Evolutionary conservation across 208 protist species (phyloP), one percentile per base, ranked within the genome.

Genomic region (Trypanosoma avium): DNA sequence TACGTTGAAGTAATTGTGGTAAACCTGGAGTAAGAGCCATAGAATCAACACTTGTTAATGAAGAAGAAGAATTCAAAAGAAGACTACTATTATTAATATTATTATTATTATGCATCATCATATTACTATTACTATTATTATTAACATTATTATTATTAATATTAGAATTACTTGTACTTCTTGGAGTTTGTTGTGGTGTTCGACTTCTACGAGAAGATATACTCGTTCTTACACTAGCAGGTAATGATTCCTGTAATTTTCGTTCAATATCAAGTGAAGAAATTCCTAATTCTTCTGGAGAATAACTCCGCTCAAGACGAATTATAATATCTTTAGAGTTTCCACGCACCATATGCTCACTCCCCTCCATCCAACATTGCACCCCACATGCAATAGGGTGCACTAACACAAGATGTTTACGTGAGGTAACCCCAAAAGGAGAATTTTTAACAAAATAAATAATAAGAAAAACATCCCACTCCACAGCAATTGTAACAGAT

Each of bases 401-500:
- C 36, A 95, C 82, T 17, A 93, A 36, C 78, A 88, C 84, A 48
- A 84, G 79, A 21, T 70, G 70, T 52, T 75, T 75, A 4, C 63
- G 73, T 8, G 67, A 69, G 40, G 71, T 71, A 56, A 72, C 65
- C 42, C 80, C 67, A 30, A 93, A 67, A 1, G 59, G 54, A 21
- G 73, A 55, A 29, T 69, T 80, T 71, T 77, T 80, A 56, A 89
- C 82, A 57, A 92, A 91, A 62, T 81, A 85, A 27, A 95, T 52
- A 47, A 95, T 79, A 56, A 93, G 71, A 59, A 92, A 77, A 32
- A 88, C 78, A 65, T 86, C 75, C 73, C 88, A 94, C 75, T 94
- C 84, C 17, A 94, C 60, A 27, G 81, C 79, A 19, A 94, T 67
- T n/a, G 74, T 70, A 19, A 94, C 81, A 57, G 70, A 77, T 72